Evolutionary conservation across 805 yeast genomes (phyloP).

Genomic region (Yamadazyma akitaensis): DNA sequence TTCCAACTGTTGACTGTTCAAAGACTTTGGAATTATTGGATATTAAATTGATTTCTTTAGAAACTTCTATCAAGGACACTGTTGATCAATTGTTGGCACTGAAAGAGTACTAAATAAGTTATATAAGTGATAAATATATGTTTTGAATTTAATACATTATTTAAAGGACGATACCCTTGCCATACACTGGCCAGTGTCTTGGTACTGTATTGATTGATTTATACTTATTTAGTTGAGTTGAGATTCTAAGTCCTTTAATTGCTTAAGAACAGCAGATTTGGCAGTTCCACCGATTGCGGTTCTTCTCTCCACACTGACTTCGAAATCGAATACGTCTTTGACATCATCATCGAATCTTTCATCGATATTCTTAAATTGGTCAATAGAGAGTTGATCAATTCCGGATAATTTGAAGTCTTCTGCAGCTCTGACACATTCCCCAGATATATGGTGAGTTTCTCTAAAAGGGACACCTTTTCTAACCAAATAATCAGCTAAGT

Average conservation of each 20-base stretch:
- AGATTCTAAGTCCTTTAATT: constrained; percentile 44
- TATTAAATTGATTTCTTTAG: constrained; percentile 3
- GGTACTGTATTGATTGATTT: no score
- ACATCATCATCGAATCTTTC: constrained; percentile 79
- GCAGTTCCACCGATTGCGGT: constrained; percentile 98
- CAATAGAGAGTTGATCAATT: constrained; percentile 76
- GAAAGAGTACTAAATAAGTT: neutral
- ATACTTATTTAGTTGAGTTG: constrained; percentile 1
- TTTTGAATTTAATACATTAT: no score
- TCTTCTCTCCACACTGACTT: constrained; percentile 93
- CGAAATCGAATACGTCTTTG: constrained; percentile 82
- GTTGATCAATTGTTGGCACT: constrained; percentile 1
- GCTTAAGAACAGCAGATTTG: constrained; percentile 78
- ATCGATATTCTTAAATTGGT: constrained; percentile 79
- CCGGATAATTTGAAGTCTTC: constrained; percentile 77
- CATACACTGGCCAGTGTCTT: no score
- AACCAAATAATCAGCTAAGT: constrained; percentile 94
- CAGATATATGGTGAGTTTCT: constrained; percentile 98
- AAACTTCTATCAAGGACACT: constrained; percentile 1
- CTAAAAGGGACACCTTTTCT: constrained; percentile 98
- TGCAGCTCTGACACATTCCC: constrained; percentile 91
- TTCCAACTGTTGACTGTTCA: constrained; percentile 4
- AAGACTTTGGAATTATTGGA: constrained; percentile 1
- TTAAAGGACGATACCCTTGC: no score
- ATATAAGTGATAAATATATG: no score